Conservation (phyloP, 1,284 basidiomycete genomes). For the Exobasidium cylindrosporum region DNA sequence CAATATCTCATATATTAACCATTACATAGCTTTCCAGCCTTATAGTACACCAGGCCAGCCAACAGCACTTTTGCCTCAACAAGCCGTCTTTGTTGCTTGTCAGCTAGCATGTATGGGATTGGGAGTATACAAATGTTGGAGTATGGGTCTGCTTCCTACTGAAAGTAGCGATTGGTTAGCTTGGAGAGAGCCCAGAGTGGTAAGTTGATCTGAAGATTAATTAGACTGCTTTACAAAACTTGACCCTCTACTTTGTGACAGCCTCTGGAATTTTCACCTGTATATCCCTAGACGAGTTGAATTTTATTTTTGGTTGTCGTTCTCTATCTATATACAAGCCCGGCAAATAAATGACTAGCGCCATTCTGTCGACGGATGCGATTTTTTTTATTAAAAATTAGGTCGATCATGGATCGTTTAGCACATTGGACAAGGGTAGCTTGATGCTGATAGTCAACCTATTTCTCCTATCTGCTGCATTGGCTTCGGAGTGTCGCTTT, state of each 20-base stretch:
- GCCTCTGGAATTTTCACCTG: conserved; percentile 15
- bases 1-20: neutral
- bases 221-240: neutral
- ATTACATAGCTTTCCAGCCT: conserved; percentile 39
- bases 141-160: conserved; percentile 53
- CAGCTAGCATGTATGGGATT: conserved; percentile 40
- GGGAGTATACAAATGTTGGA: conserved; percentile 53
- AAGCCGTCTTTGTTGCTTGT: conserved; percentile 39
- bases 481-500: no score
- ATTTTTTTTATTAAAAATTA: no score
- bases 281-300: conserved; percentile 12
- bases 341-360: neutral
- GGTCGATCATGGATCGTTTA: no score
- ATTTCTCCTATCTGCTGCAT: no score
- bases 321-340: neutral
- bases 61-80: conserved; percentile 35
- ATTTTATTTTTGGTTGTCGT: no score
- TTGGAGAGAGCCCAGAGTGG: conserved; percentile 41
- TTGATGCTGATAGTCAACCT: no score
- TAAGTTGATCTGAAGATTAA: conserved; percentile 25
- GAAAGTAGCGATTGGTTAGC: conserved; percentile 53
- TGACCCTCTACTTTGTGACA: no score
- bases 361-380: no score
- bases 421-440: no score
- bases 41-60: conserved; percentile 33